Conservation (phyloP, 208 protist genomes). For the Sergeia podlipaevii region DNA sequence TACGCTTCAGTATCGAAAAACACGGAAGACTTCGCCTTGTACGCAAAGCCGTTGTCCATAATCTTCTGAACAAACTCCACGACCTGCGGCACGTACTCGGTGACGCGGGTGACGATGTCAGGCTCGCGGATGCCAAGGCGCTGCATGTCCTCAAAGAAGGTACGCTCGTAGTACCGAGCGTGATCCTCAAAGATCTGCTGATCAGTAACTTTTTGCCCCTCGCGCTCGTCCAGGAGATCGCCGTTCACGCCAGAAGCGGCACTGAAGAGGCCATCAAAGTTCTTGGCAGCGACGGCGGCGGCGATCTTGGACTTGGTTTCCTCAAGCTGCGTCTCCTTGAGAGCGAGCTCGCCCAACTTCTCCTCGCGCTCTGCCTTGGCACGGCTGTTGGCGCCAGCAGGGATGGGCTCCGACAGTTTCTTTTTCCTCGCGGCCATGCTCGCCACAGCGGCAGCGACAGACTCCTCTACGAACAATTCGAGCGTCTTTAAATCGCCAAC, state of each 20-base stretch:
- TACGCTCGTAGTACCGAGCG: constrained; percentile 81
- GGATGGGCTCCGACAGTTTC: constrained; percentile 45
- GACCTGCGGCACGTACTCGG: constrained; percentile 97
- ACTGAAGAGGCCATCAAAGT: constrained; percentile 49
- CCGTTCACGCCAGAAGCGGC: constrained; percentile 69
- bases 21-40: constrained; percentile 88
- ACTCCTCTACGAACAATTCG: constrained; percentile 40
- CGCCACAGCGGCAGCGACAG: constrained; percentile 26
- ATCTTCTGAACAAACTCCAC: constrained; percentile 93
- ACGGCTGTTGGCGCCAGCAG: constrained; percentile 35
- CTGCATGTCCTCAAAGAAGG: constrained; percentile 94
- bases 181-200: constrained; percentile 89
- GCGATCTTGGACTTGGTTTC: constrained; percentile 58
- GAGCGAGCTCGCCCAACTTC: constrained; percentile 68
- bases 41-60: constrained; percentile 96
- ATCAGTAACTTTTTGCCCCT: constrained; percentile 62
- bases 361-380: constrained; percentile 64
- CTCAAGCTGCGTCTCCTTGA: constrained; percentile 62
- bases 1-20: constrained; percentile 96
- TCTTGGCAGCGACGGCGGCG: constrained; percentile 19
- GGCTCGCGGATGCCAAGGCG: constrained; percentile 86
- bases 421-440: constrained; percentile 22
- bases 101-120: constrained; percentile 95
- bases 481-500: constrained; percentile 37
- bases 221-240: constrained; percentile 73